phyloP scores from a whole-genome alignment of 1,284 basidiomycete genomes.

The Amylostereum areolatum region DNA sequence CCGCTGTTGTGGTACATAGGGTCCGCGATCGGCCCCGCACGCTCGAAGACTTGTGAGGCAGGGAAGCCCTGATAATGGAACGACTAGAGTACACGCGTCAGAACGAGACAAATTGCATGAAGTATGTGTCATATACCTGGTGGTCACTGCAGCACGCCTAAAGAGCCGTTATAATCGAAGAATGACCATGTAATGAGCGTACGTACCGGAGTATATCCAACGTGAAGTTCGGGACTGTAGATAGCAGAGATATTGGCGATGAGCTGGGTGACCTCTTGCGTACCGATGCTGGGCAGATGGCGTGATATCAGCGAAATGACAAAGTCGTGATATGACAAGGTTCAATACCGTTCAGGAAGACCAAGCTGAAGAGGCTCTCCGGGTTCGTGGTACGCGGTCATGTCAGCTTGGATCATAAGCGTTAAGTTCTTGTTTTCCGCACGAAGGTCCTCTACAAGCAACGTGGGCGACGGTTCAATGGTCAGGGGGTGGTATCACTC shows the following conservation, averaged over 20 bases:
- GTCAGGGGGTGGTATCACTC: slow-evolving; percentile 18
- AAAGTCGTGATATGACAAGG: neutral
- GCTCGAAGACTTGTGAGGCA: slow-evolving; percentile 77
- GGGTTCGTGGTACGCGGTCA: slow-evolving; percentile 74
- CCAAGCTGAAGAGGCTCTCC: slow-evolving; percentile 78
- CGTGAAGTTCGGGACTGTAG: slow-evolving; percentile 77
- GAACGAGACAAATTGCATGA: neutral
- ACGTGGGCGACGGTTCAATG: neutral
- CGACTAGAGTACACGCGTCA: slow-evolving; percentile 36
- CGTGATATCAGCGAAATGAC: neutral
- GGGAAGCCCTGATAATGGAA: slow-evolving; percentile 81
- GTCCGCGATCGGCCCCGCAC: slow-evolving; percentile 76
- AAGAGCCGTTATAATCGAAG: neutral
- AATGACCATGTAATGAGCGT: neutral
- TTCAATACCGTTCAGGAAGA: slow-evolving; percentile 52
- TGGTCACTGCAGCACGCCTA: slow-evolving; percentile 87
- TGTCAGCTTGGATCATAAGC: slow-evolving; percentile 84
- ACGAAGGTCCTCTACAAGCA: slow-evolving; percentile 45
- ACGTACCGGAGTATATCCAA: slow-evolving; percentile 65
- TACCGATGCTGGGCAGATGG: slow-evolving; percentile 55
- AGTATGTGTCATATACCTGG: slow-evolving; percentile 36
- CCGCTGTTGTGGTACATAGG: slow-evolving; percentile 85
- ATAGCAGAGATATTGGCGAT: slow-evolving; percentile 66
- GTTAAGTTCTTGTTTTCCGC: slow-evolving; percentile 58
- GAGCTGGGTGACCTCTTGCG: slow-evolving; percentile 68